These are phyloP conservation scores for Ogataea populi-albae DNA, from an alignment of 805 yeast species.

Conservation along the genomic window DNA sequence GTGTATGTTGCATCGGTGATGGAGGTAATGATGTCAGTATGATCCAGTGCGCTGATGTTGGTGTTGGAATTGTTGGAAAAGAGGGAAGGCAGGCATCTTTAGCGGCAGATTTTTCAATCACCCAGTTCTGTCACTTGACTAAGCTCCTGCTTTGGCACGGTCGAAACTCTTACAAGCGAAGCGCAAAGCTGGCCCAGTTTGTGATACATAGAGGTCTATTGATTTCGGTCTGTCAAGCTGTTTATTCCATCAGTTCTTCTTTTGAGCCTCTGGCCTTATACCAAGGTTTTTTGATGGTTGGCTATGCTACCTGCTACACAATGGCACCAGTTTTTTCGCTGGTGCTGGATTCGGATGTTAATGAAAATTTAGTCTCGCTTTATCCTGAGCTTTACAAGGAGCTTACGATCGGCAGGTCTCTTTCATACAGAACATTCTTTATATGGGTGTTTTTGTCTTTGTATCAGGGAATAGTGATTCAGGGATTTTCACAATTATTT, in stretches of 20 bases:
- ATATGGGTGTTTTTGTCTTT: conserved; percentile 87
- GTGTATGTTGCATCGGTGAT: conserved; percentile 98
- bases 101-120: conserved; percentile 94
- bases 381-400: conserved; percentile 96
- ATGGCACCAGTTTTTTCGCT: conserved; percentile 97
- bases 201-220: conserved; percentile 94
- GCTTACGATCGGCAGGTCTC: conserved; percentile 79
- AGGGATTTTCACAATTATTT: conserved; percentile 74
- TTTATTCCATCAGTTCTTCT: conserved; percentile 77
- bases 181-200: conserved; percentile 93
- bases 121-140: conserved; percentile 86
- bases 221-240: conserved; percentile 93
- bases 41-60: conserved; percentile 99
- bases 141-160: conserved; percentile 96
- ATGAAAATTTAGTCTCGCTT: conserved; percentile 79
- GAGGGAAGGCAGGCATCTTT: conserved; percentile 97
- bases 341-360: conserved; percentile 88
- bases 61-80: conserved; percentile 98
- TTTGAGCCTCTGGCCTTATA: conserved; percentile 94
- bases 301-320: conserved; percentile 94
- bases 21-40: conserved; percentile 99
- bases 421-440: conserved; percentile 83
- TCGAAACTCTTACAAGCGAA: conserved; percentile 91
- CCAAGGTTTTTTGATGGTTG: conserved; percentile 98
- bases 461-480: conserved; percentile 89